Evolutionary conservation across 2,329 filamentous ascomycete species (phyloP), one percentile per base, ranked within the genome.

Genomic region (Claviceps quebecensis): DNA sequence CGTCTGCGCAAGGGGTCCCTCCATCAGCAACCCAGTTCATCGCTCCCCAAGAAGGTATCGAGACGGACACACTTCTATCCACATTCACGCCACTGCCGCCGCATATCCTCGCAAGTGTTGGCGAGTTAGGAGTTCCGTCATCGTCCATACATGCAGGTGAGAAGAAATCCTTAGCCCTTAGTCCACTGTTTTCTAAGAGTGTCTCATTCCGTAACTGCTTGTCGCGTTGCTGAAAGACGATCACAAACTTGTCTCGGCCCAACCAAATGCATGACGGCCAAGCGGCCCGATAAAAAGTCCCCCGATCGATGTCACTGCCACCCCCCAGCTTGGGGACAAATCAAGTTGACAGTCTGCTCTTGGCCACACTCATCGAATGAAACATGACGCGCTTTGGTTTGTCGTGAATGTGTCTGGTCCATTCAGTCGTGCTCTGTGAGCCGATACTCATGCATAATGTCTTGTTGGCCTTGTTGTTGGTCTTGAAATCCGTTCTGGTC

Each of bases 141-240:
- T 29, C 43, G 16, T 22, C 48, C 43, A 26, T 40, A 11, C 43
- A 39, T 36, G n/a, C 49, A 50, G 49, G 49, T 50, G 34, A 46
- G 49, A 40, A 36, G 36, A 36, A 34, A 11, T 16, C 23, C 13
- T 6, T 6, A 39, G 19, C 17, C 19, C 3, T 39, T 23, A 13
- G 13, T 19, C 6, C 9, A 11, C 14, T 17, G 6, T 26, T 17
- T 16, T n/a, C 8, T 23, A 6, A 16, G 2, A 14, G 9, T 49
- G 14, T 38, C 41, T 17, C 4, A 26, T 34, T 14, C 16, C 9
- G 11, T 22, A n/a, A n/a, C 9, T 37, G 26, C 40, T 14, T 43
- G 23, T 43, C 41, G 11, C 48, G 14, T 7, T 38, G n/a, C 29
- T 19, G 13, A 8, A 38, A 38, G 9, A 37, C 4, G 19, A 8